phyloP scores from a whole-genome alignment of 257 asterid species.

The Solanum bulbocastanum region DNA sequence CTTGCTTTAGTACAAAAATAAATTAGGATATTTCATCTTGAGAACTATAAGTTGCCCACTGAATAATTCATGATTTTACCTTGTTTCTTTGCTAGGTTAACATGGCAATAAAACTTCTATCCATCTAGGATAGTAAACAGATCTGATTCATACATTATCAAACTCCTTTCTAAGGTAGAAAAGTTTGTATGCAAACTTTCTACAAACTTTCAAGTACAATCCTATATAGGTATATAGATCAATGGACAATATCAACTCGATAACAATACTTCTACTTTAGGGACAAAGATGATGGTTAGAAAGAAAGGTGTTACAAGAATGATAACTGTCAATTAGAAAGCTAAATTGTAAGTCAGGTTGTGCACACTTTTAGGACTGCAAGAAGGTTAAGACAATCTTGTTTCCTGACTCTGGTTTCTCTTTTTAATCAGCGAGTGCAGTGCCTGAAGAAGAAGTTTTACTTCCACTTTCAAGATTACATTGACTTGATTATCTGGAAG shows the following conservation, averaged over 20 bases:
- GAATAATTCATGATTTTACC: neutral
- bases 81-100: neutral
- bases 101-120: neutral
- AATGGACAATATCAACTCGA: neutral
- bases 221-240: neutral
- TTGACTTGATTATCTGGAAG: conserved; percentile 93
- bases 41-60: neutral
- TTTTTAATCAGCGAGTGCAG: conserved; percentile 72
- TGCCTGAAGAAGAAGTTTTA: conserved; percentile 94
- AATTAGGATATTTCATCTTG: neutral
- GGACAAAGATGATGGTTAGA: neutral
- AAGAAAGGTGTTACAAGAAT: neutral
- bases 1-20: neutral
- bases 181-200: neutral
- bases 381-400: neutral
- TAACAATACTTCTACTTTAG: neutral
- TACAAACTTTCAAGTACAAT: neutral
- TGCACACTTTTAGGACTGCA: neutral
- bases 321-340: neutral
- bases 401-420: conserved; percentile 4
- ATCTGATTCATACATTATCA: neutral
- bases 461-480: conserved; percentile 94
- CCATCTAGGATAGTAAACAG: neutral
- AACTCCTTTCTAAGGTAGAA: neutral
- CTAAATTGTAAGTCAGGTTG: neutral